Conservation (phyloP, 2,329 filamentous ascomycete species). For the Ophiostoma novo-ulmi region DNA sequence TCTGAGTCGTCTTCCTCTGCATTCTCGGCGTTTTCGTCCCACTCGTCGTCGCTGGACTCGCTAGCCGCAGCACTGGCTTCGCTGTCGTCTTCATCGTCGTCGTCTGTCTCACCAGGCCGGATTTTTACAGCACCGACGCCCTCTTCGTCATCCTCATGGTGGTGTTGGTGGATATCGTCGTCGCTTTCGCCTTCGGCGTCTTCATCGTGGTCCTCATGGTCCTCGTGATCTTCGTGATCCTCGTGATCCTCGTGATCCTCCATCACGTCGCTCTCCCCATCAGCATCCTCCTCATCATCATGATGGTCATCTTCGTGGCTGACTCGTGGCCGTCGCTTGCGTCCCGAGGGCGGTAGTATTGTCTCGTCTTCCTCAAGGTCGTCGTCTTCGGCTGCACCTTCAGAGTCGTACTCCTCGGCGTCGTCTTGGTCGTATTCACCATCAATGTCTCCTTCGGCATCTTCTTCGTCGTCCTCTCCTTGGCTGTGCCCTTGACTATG, state of each 20-base stretch:
- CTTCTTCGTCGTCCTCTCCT: constrained; percentile 35
- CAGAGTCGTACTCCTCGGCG: constrained; percentile 33
- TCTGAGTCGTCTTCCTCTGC: constrained; percentile 37
- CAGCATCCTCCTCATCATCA: constrained; percentile 31
- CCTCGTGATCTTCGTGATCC: constrained; percentile 23
- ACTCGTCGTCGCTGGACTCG: constrained; percentile 48
- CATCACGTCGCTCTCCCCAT: constrained; percentile 27
- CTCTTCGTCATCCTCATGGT: constrained; percentile 35
- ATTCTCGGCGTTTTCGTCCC: constrained; percentile 53
- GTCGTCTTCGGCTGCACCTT: constrained; percentile 31
- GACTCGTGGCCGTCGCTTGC: constrained; percentile 26
- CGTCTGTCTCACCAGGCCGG: constrained; percentile 47
- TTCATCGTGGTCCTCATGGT: constrained; percentile 28
- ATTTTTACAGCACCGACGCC: constrained; percentile 55
- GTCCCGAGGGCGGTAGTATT: constrained; percentile 20
- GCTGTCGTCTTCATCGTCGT: constrained; percentile 43
- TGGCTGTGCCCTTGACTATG: constrained; percentile 28
- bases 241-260: constrained; percentile 27
- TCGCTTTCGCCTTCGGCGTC: constrained; percentile 42
- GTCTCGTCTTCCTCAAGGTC: constrained; percentile 30
- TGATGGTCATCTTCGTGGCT: constrained; percentile 31
- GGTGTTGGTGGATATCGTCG: constrained; percentile 36
- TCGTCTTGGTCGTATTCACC: constrained; percentile 10
- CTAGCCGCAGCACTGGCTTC: constrained; percentile 41
- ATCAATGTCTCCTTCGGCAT: constrained; percentile 28